A percentile compares a stretch with the other conserved stretches of the same genome.
These are phyloP conservation scores for Symbiodinium natans DNA, from an alignment of 73 alveolate species.

Conservation along the genomic window DNA sequence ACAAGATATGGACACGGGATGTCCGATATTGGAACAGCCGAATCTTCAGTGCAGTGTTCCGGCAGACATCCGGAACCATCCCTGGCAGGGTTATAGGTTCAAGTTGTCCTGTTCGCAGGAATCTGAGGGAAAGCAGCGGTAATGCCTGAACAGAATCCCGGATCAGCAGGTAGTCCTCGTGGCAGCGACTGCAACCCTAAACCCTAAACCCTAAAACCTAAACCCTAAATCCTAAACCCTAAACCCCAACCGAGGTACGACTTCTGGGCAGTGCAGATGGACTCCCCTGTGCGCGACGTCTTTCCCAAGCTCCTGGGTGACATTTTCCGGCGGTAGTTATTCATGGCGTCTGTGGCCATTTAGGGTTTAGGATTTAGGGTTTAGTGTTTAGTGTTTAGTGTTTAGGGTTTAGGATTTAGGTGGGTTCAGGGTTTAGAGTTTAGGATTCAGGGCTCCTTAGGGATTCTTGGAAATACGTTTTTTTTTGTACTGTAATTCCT, in stretches of 20 bases:
- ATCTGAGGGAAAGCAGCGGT: no score
- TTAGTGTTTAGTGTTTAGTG: not conserved
- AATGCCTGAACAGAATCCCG: no score
- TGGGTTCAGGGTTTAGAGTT: not conserved
- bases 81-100: no score
- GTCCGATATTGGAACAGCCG: no score
- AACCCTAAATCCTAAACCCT: no score
- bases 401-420: not conserved
- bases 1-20: no score
- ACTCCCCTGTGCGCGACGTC: slow-evolving; percentile 45
- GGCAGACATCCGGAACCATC: no score
- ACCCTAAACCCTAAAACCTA: no score
- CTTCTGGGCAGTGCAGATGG: slow-evolving; percentile 42
- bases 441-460: not conserved
- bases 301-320: slow-evolving; percentile 1
- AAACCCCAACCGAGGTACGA: not conserved
- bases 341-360: not conserved
- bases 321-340: not conserved
- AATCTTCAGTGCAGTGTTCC: no score
- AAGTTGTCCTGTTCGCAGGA: no score
- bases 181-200: no score
- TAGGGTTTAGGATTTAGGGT: not conserved
- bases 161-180: no score
- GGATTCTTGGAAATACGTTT: not conserved
- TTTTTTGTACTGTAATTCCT: not conserved